Conservation (phyloP, 2,329 filamentous ascomycete species). For the Beauveria brongniartii region DNA sequence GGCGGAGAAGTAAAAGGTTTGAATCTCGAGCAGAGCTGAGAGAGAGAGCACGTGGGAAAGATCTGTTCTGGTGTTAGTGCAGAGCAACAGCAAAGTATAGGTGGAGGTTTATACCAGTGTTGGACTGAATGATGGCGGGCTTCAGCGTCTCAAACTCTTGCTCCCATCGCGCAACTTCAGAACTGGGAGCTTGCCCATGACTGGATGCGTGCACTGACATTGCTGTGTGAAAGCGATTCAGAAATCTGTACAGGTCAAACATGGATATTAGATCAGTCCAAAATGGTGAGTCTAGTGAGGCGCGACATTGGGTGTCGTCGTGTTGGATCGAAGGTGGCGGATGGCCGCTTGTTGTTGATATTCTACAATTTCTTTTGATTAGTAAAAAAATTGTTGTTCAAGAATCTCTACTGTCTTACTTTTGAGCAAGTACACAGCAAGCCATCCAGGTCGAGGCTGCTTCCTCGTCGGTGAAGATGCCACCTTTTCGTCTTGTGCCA, state of each 20-base stretch:
- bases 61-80: conserved; percentile 24
- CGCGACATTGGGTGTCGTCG: conserved; percentile 35
- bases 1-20: conserved; percentile 44
- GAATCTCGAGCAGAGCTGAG: conserved; percentile 43
- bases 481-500: conserved; percentile 31
- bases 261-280: conserved; percentile 35
- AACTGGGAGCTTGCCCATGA: conserved; percentile 36
- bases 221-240: conserved; percentile 39
- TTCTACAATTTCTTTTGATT: conserved; percentile 18
- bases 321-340: conserved; percentile 44
- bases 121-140: conserved; percentile 35
- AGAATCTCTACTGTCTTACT: conserved; percentile 22
- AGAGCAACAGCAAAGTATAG: background rate
- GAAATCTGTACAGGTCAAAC: conserved; percentile 43
- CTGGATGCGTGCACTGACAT: conserved; percentile 40
- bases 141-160: conserved; percentile 43
- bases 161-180: conserved; percentile 40
- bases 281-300: conserved; percentile 31
- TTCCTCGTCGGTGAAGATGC: conserved; percentile 41
- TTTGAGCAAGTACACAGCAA: conserved; percentile 43
- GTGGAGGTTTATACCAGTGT: conserved; percentile 32
- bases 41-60: conserved; percentile 41
- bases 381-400: background rate
- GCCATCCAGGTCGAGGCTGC: conserved; percentile 46
- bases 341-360: conserved; percentile 35